phyloP scores from a whole-genome alignment of 2,329 filamentous ascomycete genomes.

The Phialemonium atrogriseum region DNA sequence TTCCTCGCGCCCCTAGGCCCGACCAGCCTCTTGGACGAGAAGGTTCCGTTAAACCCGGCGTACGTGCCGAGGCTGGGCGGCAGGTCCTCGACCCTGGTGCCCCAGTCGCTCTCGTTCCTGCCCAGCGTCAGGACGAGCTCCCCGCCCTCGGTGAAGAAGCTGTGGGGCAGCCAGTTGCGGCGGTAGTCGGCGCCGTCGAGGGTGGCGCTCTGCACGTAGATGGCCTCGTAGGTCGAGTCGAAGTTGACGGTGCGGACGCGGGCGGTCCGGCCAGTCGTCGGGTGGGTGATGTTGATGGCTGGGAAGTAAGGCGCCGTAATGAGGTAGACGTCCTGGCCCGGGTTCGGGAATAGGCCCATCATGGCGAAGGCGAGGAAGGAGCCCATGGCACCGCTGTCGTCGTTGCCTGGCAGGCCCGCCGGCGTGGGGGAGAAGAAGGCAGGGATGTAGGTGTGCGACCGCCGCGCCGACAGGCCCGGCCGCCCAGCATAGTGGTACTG shows the following conservation, averaged over 20 bases:
- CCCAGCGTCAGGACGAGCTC: conserved; percentile 56
- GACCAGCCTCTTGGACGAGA: too few species aligned
- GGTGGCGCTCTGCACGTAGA: conserved; percentile 59
- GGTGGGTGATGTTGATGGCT: conserved; percentile 47
- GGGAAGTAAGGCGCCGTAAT: conserved; percentile 62
- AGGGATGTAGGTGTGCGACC: conserved; percentile 58
- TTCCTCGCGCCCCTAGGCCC: too few species aligned
- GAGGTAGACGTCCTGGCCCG: conserved; percentile 63
- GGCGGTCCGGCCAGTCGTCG: conserved; percentile 50
- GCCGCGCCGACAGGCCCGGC: conserved; percentile 44
- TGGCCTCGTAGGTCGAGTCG: conserved; percentile 45
- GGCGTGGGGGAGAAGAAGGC: conserved; percentile 51
- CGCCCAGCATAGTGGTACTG: conserved; percentile 64
- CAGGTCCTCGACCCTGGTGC: conserved; percentile 47
- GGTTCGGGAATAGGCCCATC: conserved; percentile 63
- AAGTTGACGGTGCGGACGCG: conserved; percentile 54
- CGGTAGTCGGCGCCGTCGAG: conserved; percentile 52
- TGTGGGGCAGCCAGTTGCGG: conserved; percentile 60
- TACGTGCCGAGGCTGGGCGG: conserved; percentile 49
- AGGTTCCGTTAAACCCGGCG: conserved; percentile 16
- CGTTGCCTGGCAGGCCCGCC: conserved; percentile 59
- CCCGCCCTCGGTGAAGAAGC: conserved; percentile 58
- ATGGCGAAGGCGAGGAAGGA: conserved; percentile 57
- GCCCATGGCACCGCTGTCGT: conserved; percentile 64
- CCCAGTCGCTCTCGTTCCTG: conserved; percentile 54